Evolutionary conservation across 2,329 filamentous ascomycete genomes (phyloP).

Genomic region (Penicillium vulpinum): DNA sequence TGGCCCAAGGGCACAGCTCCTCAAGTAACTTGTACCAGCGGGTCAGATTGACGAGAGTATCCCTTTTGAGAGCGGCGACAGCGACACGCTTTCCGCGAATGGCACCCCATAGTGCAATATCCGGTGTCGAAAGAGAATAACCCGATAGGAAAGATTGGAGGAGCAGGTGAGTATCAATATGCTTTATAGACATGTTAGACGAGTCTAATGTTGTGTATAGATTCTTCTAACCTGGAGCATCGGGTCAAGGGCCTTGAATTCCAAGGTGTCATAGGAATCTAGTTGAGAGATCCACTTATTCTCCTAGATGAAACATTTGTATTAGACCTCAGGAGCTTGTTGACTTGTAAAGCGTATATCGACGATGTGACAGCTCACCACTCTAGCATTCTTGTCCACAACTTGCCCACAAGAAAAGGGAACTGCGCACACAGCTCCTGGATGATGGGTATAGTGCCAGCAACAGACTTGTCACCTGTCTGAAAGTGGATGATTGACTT

Average conservation of each 20-base stretch:
- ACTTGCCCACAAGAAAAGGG: conserved; percentile 40
- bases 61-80: conserved; percentile 75
- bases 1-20: conserved; percentile 74
- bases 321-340: not conserved
- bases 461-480: conserved; percentile 36
- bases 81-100: conserved; percentile 81
- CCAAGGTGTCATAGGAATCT: conserved; percentile 56
- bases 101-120: conserved; percentile 79
- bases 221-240: conserved; percentile 53
- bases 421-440: conserved; percentile 36
- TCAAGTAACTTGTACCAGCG: conserved; percentile 89
- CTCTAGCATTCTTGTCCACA: conserved; percentile 37
- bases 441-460: conserved; percentile 33
- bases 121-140: conserved; percentile 72
- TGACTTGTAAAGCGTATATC: not conserved
- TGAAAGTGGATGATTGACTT: not conserved
- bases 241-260: conserved; percentile 81
- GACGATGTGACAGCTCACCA: conserved; percentile 25
- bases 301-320: conserved; percentile 28
- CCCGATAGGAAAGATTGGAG: conserved; percentile 83
- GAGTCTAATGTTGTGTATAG: not conserved
- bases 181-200: conserved; percentile 25
- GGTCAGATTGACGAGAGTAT: conserved; percentile 70
- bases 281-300: conserved; percentile 59
- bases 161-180: conserved; percentile 83